Conservation (phyloP, 805 yeast genomes). For the Saccharomyces kudriavzevii region DNA sequence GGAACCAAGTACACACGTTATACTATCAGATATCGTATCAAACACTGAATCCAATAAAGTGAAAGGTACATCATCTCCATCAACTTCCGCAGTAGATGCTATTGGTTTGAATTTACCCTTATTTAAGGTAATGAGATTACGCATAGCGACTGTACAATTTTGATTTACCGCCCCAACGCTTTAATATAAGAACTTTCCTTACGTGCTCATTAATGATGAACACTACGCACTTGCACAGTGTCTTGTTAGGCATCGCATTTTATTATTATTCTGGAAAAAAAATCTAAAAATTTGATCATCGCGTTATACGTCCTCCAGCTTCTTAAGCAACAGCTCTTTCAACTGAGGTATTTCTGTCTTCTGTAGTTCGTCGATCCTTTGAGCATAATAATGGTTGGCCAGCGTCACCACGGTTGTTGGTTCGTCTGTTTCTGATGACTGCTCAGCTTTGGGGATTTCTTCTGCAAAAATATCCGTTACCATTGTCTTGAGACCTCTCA, state of each 20-base stretch:
- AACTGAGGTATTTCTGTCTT: conserved; percentile 16
- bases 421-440: conserved; percentile 1
- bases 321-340: conserved; percentile 8
- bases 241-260: not conserved
- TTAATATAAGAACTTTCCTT: not conserved
- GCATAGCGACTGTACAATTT: conserved; percentile 15
- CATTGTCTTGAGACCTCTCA: conserved; percentile 16
- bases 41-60: conserved; percentile 36
- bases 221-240: not conserved
- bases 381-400: conserved; percentile 24
- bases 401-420: conserved; percentile 18
- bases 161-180: not conserved
- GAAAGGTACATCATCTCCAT: conserved; percentile 9
- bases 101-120: conserved; percentile 25
- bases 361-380: conserved; percentile 20
- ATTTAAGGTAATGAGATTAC: conserved; percentile 29
- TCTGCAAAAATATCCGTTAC: conserved; percentile 17
- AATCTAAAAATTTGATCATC: not conserved
- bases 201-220: not conserved
- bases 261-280: not conserved
- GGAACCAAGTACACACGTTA: conserved; percentile 56
- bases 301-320: not conserved
- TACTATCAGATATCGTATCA: conserved; percentile 66
- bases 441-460: conserved; percentile 8
- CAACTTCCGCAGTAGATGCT: conserved; percentile 10